Conservation (phyloP, 2,329 filamentous ascomycete genomes). For the Fusarium torreyae region DNA sequence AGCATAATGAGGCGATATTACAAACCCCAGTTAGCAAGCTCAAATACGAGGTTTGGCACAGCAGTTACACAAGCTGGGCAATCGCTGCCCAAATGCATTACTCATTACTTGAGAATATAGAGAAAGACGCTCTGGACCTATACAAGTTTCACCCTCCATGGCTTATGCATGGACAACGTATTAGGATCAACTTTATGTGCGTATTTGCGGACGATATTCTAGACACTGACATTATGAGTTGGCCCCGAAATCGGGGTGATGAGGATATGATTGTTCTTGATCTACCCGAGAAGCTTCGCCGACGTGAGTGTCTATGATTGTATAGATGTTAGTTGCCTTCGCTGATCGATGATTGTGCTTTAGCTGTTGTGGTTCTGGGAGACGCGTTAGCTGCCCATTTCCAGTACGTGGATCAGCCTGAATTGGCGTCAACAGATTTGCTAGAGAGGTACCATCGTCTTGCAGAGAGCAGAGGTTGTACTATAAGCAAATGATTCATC, state of each 20-base stretch:
- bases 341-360: too few relatives aligned
- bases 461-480: too few relatives aligned
- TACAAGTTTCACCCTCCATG: slow-evolving; percentile 24
- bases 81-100: slow-evolving; percentile 30
- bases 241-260: too few relatives aligned
- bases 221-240: background rate
- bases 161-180: slow-evolving; percentile 24
- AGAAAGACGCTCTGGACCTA: slow-evolving; percentile 15
- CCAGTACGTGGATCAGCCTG: too few relatives aligned
- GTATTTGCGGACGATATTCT: slow-evolving; percentile 24
- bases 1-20: slow-evolving; percentile 10
- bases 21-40: slow-evolving; percentile 14
- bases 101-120: slow-evolving; percentile 27
- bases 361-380: too few relatives aligned
- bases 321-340: too few relatives aligned
- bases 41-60: slow-evolving; percentile 25
- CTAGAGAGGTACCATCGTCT: too few relatives aligned
- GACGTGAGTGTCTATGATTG: slow-evolving; percentile 15
- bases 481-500: too few relatives aligned
- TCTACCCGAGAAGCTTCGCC: slow-evolving; percentile 15
- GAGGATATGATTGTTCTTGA: slow-evolving; percentile 1
- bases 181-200: slow-evolving; percentile 35
- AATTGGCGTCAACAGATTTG: too few relatives aligned
- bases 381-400: too few relatives aligned
- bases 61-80: slow-evolving; percentile 17